phyloP scores from a whole-genome alignment of 768 basidiomycete species.

The Boletus rubescentipes region DNA sequence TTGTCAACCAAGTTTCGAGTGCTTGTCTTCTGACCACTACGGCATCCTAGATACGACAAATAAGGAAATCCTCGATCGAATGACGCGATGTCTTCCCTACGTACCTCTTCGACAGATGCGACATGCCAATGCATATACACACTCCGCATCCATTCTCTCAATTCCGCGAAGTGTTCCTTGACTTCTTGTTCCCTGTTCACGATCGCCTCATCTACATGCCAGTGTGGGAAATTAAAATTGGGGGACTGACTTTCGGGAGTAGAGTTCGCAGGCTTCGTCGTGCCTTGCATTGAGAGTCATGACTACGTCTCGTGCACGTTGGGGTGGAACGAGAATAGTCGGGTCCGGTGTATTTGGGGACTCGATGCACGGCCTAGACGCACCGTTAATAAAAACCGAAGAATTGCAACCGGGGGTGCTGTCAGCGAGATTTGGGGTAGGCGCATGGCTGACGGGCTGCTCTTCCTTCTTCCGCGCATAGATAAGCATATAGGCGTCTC shows the following conservation, averaged over 20 bases:
- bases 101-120: slow-evolving; percentile 47
- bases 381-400: slow-evolving; percentile 20
- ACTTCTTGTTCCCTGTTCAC: slow-evolving; percentile 42
- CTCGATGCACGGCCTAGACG: slow-evolving; percentile 15
- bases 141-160: slow-evolving; percentile 52
- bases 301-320: slow-evolving; percentile 54
- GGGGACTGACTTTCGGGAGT: slow-evolving; percentile 44
- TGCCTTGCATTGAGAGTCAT: slow-evolving; percentile 54
- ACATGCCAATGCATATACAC: slow-evolving; percentile 67
- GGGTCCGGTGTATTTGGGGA: slow-evolving; percentile 8
- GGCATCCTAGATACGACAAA: slow-evolving; percentile 41
- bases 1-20: slow-evolving; percentile 60
- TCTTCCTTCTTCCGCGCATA: slow-evolving; percentile 56
- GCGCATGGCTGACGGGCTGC: slow-evolving; percentile 11
- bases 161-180: slow-evolving; percentile 45
- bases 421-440: slow-evolving; percentile 16
- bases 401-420: slow-evolving; percentile 17
- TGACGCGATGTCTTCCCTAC: slow-evolving; percentile 15
- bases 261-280: slow-evolving; percentile 50
- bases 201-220: slow-evolving; percentile 15
- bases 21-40: slow-evolving; percentile 60
- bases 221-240: slow-evolving; percentile 13
- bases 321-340: slow-evolving; percentile 47
- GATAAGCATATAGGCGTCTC: slow-evolving; percentile 94
- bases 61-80: slow-evolving; percentile 11